Conservation (phyloP, 1,139 yeast species). For the Kazachstania sp. region DNA sequence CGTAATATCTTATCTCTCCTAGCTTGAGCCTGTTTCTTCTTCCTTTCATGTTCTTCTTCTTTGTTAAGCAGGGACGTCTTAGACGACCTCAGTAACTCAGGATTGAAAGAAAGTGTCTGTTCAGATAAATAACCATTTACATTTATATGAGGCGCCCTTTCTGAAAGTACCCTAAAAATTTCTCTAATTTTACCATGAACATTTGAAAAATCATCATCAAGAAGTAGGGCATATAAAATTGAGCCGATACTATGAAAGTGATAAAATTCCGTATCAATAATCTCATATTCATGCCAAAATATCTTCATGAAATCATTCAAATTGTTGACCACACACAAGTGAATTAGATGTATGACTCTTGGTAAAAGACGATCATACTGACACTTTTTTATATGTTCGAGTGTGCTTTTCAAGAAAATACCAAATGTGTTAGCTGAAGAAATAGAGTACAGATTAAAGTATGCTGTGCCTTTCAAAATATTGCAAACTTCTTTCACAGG, state of each 20-base stretch:
- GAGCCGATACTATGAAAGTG: constrained; percentile 38
- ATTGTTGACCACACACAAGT: constrained; percentile 40
- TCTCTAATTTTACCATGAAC: constrained; percentile 49
- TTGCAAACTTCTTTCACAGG: constrained; percentile 37
- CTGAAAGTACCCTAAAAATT: constrained; percentile 38
- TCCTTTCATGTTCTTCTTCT: constrained; percentile 44
- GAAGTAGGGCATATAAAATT: constrained; percentile 39
- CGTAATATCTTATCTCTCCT: constrained; percentile 68
- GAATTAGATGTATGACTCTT: constrained; percentile 59
- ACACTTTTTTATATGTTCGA: constrained; percentile 37
- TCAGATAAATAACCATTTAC: constrained; percentile 28
- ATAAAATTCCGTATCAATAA: constrained; percentile 35
- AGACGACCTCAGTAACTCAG: constrained; percentile 19
- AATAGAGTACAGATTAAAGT: constrained; percentile 38
- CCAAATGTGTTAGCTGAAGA: constrained; percentile 46
- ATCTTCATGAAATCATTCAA: constrained; percentile 21
- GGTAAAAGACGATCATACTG: constrained; percentile 51
- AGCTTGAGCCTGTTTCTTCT: constrained; percentile 60
- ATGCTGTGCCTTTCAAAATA: constrained; percentile 33
- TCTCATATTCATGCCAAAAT: constrained; percentile 32
- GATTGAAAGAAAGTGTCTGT: constrained; percentile 30
- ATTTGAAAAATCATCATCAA: constrained; percentile 34
- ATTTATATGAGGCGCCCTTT: constrained; percentile 28
- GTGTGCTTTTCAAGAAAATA: constrained; percentile 42
- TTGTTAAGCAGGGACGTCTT: constrained; percentile 12